phyloP scores from a whole-genome alignment of 495 filamentous ascomycete genomes.

The Monascus purpureus region DNA sequence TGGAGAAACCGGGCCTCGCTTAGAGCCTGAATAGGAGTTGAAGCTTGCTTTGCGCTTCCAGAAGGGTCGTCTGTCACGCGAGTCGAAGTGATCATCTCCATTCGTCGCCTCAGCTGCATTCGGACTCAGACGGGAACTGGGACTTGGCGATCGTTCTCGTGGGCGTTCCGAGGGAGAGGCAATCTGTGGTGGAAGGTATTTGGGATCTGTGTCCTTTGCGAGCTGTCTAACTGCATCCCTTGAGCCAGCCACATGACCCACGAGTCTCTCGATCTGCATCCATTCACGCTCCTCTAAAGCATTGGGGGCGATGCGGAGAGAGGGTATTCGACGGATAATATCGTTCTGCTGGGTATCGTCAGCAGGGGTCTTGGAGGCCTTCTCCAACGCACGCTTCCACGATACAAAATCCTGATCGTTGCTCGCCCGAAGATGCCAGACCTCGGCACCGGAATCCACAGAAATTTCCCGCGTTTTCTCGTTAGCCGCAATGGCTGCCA shows the following conservation, averaged over 20 bases:
- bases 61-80: conserved; percentile 43
- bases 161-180: conserved; percentile 9
- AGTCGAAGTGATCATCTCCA: conserved; percentile 21
- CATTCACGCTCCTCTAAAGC: conserved; percentile 65
- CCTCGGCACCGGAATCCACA: conserved; percentile 89
- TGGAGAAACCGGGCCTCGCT: conserved; percentile 8
- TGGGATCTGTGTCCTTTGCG: conserved; percentile 67
- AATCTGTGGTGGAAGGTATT: conserved; percentile 27
- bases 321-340: conserved; percentile 16
- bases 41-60: conserved; percentile 80
- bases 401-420: conserved; percentile 71
- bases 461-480: conserved; percentile 80
- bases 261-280: conserved; percentile 66
- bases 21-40: conserved; percentile 13
- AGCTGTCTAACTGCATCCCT: conserved; percentile 76
- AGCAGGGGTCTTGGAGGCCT: conserved; percentile 37
- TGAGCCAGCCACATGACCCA: conserved; percentile 72
- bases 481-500: conserved; percentile 83
- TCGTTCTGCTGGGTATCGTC: conserved; percentile 14
- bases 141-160: conserved; percentile 27
- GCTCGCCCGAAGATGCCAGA: conserved; percentile 86
- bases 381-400: conserved; percentile 78
- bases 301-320: conserved; percentile 12
- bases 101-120: conserved; percentile 5
- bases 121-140: conserved; percentile 12